These are phyloP conservation scores for Geotrichum cucujoidarum DNA, from an alignment of 1,139 yeast genomes.

Conservation along the genomic window DNA sequence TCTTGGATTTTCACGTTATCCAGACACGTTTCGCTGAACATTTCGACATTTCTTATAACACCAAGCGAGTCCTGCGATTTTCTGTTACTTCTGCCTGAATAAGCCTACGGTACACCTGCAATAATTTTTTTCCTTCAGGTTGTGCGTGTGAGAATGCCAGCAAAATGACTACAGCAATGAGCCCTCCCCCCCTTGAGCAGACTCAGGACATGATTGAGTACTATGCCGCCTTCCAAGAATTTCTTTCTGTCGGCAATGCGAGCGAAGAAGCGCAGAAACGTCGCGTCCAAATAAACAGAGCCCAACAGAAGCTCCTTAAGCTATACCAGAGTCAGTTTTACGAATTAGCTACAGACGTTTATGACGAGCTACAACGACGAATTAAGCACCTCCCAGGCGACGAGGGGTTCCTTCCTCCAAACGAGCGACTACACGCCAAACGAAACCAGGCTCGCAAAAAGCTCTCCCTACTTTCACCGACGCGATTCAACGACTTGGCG, in stretches of 20 bases:
- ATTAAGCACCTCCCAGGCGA: constrained; percentile 40
- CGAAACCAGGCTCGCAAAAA: constrained; percentile 95
- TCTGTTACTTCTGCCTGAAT: no score
- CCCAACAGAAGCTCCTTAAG: constrained; percentile 77
- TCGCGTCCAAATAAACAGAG: constrained; percentile 46
- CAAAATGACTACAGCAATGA: neutral
- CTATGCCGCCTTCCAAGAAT: constrained; percentile 15
- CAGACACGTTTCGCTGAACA: neutral
- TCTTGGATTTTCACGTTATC: neutral
- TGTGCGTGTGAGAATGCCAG: neutral
- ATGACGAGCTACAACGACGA: constrained; percentile 81
- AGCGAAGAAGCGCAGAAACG: constrained; percentile 15
- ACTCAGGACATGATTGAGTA: constrained; percentile 7
- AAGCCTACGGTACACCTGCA: no score
- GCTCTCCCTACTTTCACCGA: constrained; percentile 74
- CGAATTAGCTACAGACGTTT: constrained; percentile 88
- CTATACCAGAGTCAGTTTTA: constrained; percentile 76
- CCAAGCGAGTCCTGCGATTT: no score
- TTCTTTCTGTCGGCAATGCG: constrained; percentile 17
- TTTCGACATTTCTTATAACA: no score
- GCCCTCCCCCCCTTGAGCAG: neutral
- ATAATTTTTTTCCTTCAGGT: no score
- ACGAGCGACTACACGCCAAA: constrained; percentile 76
- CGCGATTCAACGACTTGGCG: constrained; percentile 83
- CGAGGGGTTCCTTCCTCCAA: constrained; percentile 64